Percentiles rank a stretch among this genome's conserved stretches.
Evolutionary conservation across 352 stramenopile species (phyloP).

Genomic region (Saprolegnia parasitica): DNA sequence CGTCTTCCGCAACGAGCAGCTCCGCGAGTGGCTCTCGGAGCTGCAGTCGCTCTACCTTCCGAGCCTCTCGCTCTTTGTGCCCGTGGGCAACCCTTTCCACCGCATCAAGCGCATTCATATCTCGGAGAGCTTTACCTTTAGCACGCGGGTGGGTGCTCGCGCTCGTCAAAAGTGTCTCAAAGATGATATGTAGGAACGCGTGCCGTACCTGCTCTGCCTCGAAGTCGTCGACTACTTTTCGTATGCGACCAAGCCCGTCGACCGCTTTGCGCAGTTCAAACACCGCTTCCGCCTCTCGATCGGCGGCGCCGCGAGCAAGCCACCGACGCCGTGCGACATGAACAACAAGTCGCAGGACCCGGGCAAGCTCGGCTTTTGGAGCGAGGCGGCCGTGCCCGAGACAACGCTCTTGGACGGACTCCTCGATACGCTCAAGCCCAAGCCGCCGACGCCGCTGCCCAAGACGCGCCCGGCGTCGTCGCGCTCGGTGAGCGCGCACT

Average conservation of each 20-base stretch:
- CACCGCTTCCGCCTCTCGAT: conserved; percentile 26
- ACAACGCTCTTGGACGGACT: conserved; percentile 62
- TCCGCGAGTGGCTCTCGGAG: conserved; percentile 62
- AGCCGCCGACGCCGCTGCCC: conserved; percentile 35
- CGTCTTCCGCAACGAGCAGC: conserved; percentile 58
- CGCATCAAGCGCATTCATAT: conserved; percentile 74
- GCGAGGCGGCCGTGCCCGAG: conserved; percentile 53
- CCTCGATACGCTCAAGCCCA: conserved; percentile 64
- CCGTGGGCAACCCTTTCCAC: conserved; percentile 70
- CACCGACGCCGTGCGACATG: conserved; percentile 11
- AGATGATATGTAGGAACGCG: conserved; percentile 72
- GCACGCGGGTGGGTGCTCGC: conserved; percentile 42
- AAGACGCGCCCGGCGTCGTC: conserved; percentile 32
- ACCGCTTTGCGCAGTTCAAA: conserved; percentile 26
- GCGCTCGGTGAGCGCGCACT: conserved; percentile 27
- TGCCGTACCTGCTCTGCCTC: conserved; percentile 69
- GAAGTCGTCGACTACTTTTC: conserved; percentile 71
- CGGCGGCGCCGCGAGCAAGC: conserved; percentile 14
- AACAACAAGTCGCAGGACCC: conserved; percentile 40
- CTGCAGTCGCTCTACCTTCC: conserved; percentile 63
- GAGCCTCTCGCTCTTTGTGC: conserved; percentile 73
- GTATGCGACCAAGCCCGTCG: conserved; percentile 39
- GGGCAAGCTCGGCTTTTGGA: conserved; percentile 74
- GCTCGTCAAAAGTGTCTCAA: too few species aligned
- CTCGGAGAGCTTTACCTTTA: conserved; percentile 79